These are phyloP conservation scores for Geum urbanum DNA, from an alignment of 306 rosid genomes.

Conservation along the genomic window DNA sequence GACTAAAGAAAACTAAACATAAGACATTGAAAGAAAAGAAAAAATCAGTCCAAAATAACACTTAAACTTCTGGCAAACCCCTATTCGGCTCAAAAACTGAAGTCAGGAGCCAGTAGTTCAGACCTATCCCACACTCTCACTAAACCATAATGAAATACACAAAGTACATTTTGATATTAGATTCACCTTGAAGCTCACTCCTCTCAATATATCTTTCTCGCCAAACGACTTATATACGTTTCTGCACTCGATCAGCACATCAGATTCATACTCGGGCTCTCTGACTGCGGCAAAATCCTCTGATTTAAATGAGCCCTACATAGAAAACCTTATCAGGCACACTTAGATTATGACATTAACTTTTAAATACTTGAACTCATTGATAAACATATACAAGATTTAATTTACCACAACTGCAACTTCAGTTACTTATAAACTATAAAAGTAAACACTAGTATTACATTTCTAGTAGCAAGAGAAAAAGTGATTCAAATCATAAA, in stretches of 20 bases:
- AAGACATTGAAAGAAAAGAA: neutral
- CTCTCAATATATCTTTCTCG: constrained; percentile 89
- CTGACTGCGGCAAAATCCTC: constrained; percentile 41
- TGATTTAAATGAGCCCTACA: constrained; percentile 64
- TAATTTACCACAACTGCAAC: too few relatives aligned
- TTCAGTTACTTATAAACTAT: too few relatives aligned
- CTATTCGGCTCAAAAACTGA: too few relatives aligned
- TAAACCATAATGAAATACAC: neutral
- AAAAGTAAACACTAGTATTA: neutral
- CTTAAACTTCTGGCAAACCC: neutral
- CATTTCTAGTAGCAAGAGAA: neutral
- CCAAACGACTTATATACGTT: constrained; percentile 88
- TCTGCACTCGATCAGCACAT: constrained; percentile 91
- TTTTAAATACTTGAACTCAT: too few relatives aligned
- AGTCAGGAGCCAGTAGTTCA: neutral
- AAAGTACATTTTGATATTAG: constrained; percentile 14
- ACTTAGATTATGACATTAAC: neutral
- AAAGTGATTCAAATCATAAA: neutral
- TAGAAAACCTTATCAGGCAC: constrained; percentile 32
- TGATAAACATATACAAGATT: too few relatives aligned
- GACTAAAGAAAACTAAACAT: neutral
- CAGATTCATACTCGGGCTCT: constrained; percentile 59
- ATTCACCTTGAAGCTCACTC: constrained; percentile 96
- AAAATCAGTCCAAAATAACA: neutral
- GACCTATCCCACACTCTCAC: neutral